Evolutionary conservation across 140 eudicot species (phyloP), one percentile per base, ranked within the genome.

Genomic region (Flaveria floridana): DNA sequence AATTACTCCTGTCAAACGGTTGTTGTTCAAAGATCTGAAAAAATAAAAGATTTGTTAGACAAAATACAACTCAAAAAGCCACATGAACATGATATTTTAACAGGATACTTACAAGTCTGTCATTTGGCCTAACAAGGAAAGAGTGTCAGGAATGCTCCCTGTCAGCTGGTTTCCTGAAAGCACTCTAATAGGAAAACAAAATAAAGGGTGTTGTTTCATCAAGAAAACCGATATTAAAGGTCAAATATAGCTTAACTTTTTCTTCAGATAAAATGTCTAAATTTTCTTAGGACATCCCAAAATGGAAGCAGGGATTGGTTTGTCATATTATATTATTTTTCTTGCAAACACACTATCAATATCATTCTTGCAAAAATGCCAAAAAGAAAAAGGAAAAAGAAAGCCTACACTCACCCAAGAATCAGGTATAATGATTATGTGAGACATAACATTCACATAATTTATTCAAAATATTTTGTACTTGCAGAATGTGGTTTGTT

Each of bases 61-160:
- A 21, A 48, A 2, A 75, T 9, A 75, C 12, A 18, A 47, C 52
- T 28, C 8, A 73, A 65, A 80, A 80, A 28, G 57, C 42, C 58
- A 58, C 30, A 50, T 58, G 26, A 59, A 74, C 61, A 73, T 48
- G 67, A 73, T 68, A 68, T 58, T 34, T n/a, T 5, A 18, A 61
- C 46, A 46, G 44, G 61, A 59, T 68, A 71, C 99, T 88, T 83
- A 94, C 99, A 94, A 78, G 79, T 90, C 95, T 9, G 90, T 82
- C 82, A 94, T 80, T 87, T 88, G 95, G 72, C 95, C 84, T 85
- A 94, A 84, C 26, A 78, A 41, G 77, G 99, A 88, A 56, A 93
- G 47, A 37, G 87, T 74, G 20, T 77, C 85, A 1, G 99, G 99
- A 44, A 94, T 84, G 71, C 78, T 85, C 71, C 99, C 99, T 2